Percentiles rank a stretch among this genome's conserved stretches.
Evolutionary conservation across 2,329 filamentous ascomycete genomes (phyloP).

Genomic region (Colletotrichum camelliae): DNA sequence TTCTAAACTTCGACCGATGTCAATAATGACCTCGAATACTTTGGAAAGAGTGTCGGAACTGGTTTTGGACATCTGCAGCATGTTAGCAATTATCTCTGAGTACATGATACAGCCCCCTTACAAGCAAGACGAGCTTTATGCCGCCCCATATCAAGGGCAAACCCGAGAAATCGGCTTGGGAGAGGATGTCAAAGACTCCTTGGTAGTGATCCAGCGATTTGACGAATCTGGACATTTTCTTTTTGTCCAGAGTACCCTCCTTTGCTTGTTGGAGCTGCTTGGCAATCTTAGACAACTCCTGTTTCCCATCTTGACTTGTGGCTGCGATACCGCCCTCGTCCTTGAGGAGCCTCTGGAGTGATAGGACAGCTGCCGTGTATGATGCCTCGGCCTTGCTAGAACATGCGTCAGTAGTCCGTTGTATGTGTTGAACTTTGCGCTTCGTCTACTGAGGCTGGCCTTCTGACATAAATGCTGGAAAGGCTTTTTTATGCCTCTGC

Average conservation of each 20-base stretch:
- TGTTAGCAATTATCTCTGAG: background rate
- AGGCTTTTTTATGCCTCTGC: background rate
- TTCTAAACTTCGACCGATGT: slow-evolving; percentile 28
- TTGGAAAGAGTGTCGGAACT: slow-evolving; percentile 25
- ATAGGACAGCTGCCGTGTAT: slow-evolving; percentile 23
- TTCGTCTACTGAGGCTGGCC: background rate
- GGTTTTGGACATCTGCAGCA: slow-evolving; percentile 27
- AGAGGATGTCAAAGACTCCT: slow-evolving; percentile 31
- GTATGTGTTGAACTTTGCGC: background rate
- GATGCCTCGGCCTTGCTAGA: slow-evolving; percentile 22
- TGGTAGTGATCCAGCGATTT: slow-evolving; percentile 27
- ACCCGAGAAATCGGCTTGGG: slow-evolving; percentile 28
- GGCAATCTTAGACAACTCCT: slow-evolving; percentile 24
- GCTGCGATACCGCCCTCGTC: slow-evolving; percentile 21
- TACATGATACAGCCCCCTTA: background rate
- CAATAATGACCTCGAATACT: slow-evolving; percentile 29
- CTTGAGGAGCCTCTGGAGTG: slow-evolving; percentile 24
- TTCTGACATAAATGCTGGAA: background rate
- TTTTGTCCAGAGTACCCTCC: slow-evolving; percentile 14
- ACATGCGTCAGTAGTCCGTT: background rate
- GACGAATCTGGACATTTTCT: slow-evolving; percentile 24
- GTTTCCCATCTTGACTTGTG: slow-evolving; percentile 6
- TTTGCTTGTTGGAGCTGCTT: slow-evolving; percentile 15
- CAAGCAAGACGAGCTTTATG: slow-evolving; percentile 22
- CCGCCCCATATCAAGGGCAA: slow-evolving; percentile 30